phyloP scores from a whole-genome alignment of 345 rosid genomes.

The Eucalyptus decipiens region DNA sequence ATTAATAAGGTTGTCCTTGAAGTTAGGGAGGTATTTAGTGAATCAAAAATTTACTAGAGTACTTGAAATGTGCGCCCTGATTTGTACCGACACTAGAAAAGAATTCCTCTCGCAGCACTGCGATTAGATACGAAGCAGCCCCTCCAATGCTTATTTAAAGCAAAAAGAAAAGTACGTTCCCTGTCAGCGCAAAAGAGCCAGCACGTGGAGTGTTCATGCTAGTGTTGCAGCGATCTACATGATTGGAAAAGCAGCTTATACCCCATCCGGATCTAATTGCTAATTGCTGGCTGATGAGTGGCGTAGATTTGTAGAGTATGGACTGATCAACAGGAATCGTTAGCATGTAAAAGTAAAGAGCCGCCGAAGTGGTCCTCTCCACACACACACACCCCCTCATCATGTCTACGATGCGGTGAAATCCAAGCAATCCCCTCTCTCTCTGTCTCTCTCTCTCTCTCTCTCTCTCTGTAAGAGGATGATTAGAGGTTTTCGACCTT shows the following conservation, averaged over 20 bases:
- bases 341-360: not conserved
- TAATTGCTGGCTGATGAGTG: not conserved
- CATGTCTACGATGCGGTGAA: conserved; percentile 45
- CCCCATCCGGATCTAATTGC: not conserved
- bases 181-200: not conserved
- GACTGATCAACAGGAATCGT: not conserved
- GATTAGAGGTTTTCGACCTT: not conserved
- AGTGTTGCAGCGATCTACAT: not conserved
- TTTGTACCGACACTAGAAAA: not conserved
- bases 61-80: not conserved
- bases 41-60: not conserved
- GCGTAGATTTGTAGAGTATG: not conserved
- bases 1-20: accelerated
- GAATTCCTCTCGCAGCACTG: not conserved
- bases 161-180: not conserved
- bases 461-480: not conserved
- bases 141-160: not conserved
- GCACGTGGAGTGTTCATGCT: not conserved
- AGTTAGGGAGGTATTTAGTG: not conserved
- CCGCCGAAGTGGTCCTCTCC: not conserved
- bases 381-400: not conserved
- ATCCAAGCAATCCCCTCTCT: conserved; percentile 45
- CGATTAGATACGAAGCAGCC: not conserved
- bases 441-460: not conserved
- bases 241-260: not conserved